phyloP scores from a whole-genome alignment of 352 stramenopile species.

The Phytopythium helicoides region DNA sequence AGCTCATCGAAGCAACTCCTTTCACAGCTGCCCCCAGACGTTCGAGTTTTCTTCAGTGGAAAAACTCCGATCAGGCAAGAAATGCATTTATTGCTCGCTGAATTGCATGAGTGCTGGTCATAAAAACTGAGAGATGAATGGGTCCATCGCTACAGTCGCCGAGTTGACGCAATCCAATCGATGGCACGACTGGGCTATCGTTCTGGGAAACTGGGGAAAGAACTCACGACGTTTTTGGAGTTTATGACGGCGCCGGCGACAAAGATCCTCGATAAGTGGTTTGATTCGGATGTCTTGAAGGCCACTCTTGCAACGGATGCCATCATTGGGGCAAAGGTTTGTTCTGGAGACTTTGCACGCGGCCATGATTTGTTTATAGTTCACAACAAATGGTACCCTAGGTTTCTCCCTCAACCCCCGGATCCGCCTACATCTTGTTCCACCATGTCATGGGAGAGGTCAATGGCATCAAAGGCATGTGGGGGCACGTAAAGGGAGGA shows the following conservation, averaged over 20 bases:
- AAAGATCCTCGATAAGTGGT: conserved; percentile 90
- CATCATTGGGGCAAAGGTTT: conserved; percentile 87
- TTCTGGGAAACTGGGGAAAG: conserved; percentile 61
- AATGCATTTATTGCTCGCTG: background rate
- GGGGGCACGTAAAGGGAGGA: conserved; percentile 88
- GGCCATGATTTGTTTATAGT: too few relatives aligned
- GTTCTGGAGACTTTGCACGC: too few relatives aligned
- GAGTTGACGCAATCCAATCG: conserved; percentile 62
- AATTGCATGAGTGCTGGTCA: too few relatives aligned
- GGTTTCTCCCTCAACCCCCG: conserved; percentile 79
- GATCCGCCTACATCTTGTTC: conserved; percentile 90
- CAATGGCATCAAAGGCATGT: conserved; percentile 84
- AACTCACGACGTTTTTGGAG: conserved; percentile 82
- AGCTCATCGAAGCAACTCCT: background rate
- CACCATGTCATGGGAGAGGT: conserved; percentile 93
- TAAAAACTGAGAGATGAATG: too few relatives aligned
- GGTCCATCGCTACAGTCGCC: conserved; percentile 27
- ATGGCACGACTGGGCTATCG: conserved; percentile 66
- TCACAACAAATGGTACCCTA: conserved; percentile 12
- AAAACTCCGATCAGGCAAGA: conserved; percentile 38
- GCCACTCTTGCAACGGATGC: conserved; percentile 90
- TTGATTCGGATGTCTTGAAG: conserved; percentile 89
- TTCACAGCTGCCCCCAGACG: conserved; percentile 58
- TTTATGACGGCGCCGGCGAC: conserved; percentile 86
- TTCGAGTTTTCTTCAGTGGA: conserved; percentile 63